These are phyloP conservation scores for Tetrahymena borealis DNA, from an alignment of 73 alveolate genomes.

Conservation along the genomic window DNA sequence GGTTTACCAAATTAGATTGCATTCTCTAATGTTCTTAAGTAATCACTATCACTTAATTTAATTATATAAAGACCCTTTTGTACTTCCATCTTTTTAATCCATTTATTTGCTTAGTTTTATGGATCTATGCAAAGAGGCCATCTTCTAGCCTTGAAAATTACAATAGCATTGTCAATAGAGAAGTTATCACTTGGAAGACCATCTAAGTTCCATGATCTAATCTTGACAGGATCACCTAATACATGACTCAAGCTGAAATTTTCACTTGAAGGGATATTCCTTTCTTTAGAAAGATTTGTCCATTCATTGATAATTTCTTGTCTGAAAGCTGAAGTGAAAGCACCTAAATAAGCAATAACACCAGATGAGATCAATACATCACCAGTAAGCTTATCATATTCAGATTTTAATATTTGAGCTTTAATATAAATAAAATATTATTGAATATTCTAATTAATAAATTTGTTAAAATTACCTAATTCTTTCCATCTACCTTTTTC, in stretches of 20 bases:
- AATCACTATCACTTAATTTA: slow-evolving; percentile 63
- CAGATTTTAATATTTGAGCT: slow-evolving; percentile 62
- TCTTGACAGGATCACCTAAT: slow-evolving; percentile 92
- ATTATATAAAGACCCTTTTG: slow-evolving; percentile 47
- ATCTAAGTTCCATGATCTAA: slow-evolving; percentile 85
- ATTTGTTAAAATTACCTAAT: background rate
- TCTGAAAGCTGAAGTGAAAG: slow-evolving; percentile 68
- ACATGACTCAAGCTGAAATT: slow-evolving; percentile 75
- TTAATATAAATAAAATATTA: slow-evolving; percentile 4
- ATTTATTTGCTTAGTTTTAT: slow-evolving; percentile 65
- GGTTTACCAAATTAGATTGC: slow-evolving; percentile 83
- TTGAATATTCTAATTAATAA: slow-evolving; percentile 9
- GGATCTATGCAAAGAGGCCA: slow-evolving; percentile 96
- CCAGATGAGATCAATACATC: slow-evolving; percentile 62
- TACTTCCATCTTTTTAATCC: slow-evolving; percentile 64
- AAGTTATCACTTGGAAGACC: slow-evolving; percentile 70
- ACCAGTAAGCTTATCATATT: slow-evolving; percentile 79
- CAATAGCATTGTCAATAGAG: slow-evolving; percentile 82
- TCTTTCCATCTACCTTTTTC: slow-evolving; percentile 96
- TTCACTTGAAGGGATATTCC: slow-evolving; percentile 68
- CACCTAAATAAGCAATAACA: slow-evolving; percentile 52
- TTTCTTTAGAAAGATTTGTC: slow-evolving; percentile 57
- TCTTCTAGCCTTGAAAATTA: slow-evolving; percentile 75
- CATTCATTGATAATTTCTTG: slow-evolving; percentile 60
- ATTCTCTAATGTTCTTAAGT: slow-evolving; percentile 60